Conservation (phyloP, 306 rosid species). For the Cicer pinnatifidum region DNA sequence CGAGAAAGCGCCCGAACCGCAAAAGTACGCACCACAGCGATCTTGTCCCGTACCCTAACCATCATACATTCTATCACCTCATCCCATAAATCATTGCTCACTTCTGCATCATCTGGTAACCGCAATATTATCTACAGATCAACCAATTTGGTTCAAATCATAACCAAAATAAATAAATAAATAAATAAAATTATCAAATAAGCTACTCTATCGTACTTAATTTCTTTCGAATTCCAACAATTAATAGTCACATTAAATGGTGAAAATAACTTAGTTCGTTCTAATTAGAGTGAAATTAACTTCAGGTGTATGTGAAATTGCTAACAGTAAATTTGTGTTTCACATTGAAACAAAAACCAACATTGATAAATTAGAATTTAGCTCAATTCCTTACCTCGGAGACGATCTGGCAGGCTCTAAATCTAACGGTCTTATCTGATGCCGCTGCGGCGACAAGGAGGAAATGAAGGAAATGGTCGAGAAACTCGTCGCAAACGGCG, state of each 20-base stretch:
- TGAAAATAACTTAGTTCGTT: constrained; percentile 1
- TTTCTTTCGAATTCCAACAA: background rate
- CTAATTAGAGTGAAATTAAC: background rate
- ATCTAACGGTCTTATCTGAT: constrained; percentile 68
- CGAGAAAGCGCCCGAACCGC: constrained; percentile 96
- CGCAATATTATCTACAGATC: constrained; percentile 78
- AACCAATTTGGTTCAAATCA: constrained; percentile 17
- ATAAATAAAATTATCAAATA: background rate
- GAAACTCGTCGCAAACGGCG: constrained; percentile 56
- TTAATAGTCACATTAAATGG: constrained; percentile 2
- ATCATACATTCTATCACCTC: constrained; percentile 85
- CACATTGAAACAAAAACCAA: background rate
- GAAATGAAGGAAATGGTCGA: constrained; percentile 71
- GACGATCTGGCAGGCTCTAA: constrained; percentile 83
- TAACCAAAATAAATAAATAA: constrained; percentile 14
- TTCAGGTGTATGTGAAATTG: background rate
- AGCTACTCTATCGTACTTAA: background rate
- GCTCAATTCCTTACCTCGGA: constrained; percentile 69
- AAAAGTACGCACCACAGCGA: constrained; percentile 73
- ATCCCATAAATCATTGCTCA: constrained; percentile 85
- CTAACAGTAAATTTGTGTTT: background rate
- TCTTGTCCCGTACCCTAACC: constrained; percentile 73
- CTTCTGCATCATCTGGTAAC: constrained; percentile 93
- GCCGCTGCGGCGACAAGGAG: constrained; percentile 61
- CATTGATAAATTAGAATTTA: background rate